A percentile compares a stretch with the other conserved stretches of the same genome.
Conservation (phyloP, 495 filamentous ascomycete genomes). For the Trichoderma asperelloides region DNA sequence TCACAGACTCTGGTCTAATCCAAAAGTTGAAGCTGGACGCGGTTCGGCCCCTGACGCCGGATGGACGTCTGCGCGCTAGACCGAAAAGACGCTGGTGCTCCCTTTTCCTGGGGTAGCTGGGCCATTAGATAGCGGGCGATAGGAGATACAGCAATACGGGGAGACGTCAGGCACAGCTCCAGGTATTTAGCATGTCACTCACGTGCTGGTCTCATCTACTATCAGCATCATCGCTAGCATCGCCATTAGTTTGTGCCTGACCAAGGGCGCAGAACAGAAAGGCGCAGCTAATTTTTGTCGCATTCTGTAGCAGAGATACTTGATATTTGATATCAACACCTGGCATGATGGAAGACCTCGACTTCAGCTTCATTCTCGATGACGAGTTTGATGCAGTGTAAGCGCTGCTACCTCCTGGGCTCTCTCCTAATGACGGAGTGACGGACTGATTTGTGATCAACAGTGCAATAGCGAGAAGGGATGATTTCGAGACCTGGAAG, state of each 20-base stretch:
- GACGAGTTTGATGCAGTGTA: slow-evolving; percentile 43
- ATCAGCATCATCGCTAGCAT: background rate
- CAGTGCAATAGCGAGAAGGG: background rate
- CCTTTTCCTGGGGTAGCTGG: background rate
- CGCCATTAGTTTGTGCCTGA: too few species aligned
- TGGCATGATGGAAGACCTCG: slow-evolving; percentile 15
- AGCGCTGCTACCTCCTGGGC: slow-evolving; percentile 10
- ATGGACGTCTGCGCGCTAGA: too few species aligned
- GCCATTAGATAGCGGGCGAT: background rate
- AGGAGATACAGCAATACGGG: background rate
- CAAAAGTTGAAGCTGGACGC: too few species aligned
- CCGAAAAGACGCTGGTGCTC: background rate
- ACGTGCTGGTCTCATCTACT: background rate
- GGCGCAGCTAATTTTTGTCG: too few species aligned
- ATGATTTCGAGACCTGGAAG: slow-evolving; percentile 8
- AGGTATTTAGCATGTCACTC: background rate
- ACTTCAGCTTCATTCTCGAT: slow-evolving; percentile 30
- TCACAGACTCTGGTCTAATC: too few species aligned
- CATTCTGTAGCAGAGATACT: background rate
- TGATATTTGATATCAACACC: background rate
- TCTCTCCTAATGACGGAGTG: background rate
- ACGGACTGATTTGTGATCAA: background rate
- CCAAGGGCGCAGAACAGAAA: background rate
- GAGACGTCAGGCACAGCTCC: background rate
- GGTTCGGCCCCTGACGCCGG: too few species aligned